Percentiles rank a stretch among this genome's conserved stretches.
Evolutionary conservation across 768 basidiomycete genomes (phyloP).

Genomic region (Boletus edulis): DNA sequence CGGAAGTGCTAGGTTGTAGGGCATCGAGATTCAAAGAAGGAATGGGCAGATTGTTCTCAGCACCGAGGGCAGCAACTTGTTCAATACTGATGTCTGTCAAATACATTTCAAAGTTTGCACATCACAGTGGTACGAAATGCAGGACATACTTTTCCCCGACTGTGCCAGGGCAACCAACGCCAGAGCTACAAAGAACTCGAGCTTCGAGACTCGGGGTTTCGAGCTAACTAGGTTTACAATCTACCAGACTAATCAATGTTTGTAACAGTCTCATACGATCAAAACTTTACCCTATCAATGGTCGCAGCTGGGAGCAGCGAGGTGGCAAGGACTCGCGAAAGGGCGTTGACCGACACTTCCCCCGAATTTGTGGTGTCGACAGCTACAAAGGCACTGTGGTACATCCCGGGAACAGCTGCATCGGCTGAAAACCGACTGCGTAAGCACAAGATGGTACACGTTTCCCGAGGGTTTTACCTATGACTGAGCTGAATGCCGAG

Average conservation of each 20-base stretch:
- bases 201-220: conserved; percentile 73
- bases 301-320: conserved; percentile 78
- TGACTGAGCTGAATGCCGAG: conserved; percentile 64
- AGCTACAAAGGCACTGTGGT: conserved; percentile 67
- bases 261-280: background rate
- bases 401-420: conserved; percentile 76
- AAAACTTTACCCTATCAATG: conserved; percentile 64
- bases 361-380: conserved; percentile 72
- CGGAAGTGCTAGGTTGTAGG: conserved; percentile 52
- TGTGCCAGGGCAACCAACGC: conserved; percentile 88
- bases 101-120: background rate
- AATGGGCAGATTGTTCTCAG: conserved; percentile 75
- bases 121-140: background rate
- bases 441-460: conserved; percentile 5
- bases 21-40: conserved; percentile 65
- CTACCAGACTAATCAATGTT: conserved; percentile 37
- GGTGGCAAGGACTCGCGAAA: conserved; percentile 77
- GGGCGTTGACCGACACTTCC: conserved; percentile 77
- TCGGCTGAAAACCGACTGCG: conserved; percentile 47
- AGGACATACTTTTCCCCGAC: conserved; percentile 61
- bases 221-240: conserved; percentile 90
- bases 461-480: conserved; percentile 42
- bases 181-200: conserved; percentile 90
- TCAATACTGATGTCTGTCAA: conserved; percentile 73
- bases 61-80: conserved; percentile 72